Percentiles rank a stretch among this genome's conserved stretches.
Evolutionary conservation across 2,329 filamentous ascomycete species (phyloP).

Genomic region (Diaporthe sp.): DNA sequence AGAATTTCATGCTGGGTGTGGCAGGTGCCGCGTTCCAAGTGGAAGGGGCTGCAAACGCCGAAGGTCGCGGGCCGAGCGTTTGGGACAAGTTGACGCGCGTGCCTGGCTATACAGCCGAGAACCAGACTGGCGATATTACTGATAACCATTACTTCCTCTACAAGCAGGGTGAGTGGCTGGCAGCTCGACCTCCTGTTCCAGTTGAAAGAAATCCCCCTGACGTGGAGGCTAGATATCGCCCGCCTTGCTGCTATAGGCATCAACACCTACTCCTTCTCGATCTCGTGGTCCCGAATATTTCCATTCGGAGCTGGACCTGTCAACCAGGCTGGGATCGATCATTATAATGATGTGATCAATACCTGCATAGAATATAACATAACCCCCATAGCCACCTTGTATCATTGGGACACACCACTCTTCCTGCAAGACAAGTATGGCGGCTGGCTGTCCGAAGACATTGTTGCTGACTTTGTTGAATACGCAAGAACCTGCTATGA

Average conservation of each 20-base stretch:
- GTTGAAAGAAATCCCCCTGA: not conserved
- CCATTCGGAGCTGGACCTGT: conserved; percentile 37
- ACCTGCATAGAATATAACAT: conserved; percentile 37
- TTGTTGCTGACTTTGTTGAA: conserved; percentile 37
- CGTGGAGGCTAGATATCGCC: conserved; percentile 24
- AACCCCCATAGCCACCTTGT: conserved; percentile 34
- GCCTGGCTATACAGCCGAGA: conserved; percentile 31
- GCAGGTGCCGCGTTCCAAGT: conserved; percentile 35
- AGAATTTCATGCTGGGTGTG: conserved; percentile 33
- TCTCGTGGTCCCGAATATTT: conserved; percentile 39
- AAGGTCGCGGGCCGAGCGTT: conserved; percentile 33
- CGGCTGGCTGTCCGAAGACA: conserved; percentile 37
- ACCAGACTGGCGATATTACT: conserved; percentile 35
- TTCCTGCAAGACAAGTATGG: conserved; percentile 37
- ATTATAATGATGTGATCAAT: conserved; percentile 40
- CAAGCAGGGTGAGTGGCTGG: conserved; percentile 36
- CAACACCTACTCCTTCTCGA: conserved; percentile 39
- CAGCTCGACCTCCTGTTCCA: too few species aligned
- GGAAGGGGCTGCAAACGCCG: conserved; percentile 36
- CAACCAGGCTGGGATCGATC: conserved; percentile 38
- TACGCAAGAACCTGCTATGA: conserved; percentile 36
- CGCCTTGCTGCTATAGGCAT: conserved; percentile 38
- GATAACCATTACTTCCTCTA: conserved; percentile 39
- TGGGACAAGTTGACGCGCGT: conserved; percentile 34
- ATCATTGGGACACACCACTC: conserved; percentile 38